Conservation (phyloP, 2,329 filamentous ascomycete genomes). For the Fusarium armeniacum region DNA sequence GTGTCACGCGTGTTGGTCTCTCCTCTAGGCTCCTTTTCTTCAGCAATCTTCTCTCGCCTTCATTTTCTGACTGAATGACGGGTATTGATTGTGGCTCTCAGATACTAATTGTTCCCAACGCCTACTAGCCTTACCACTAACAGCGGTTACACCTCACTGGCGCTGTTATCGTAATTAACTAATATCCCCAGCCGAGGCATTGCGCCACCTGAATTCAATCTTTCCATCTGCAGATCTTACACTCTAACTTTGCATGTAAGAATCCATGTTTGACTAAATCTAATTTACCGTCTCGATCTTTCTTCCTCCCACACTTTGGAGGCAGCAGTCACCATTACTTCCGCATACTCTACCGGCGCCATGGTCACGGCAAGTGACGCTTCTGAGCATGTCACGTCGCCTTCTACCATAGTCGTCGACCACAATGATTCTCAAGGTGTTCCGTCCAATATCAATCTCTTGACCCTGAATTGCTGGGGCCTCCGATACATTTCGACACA, state of each 20-base stretch:
- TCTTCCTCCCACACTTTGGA: background rate
- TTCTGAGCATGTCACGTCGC: constrained; percentile 39
- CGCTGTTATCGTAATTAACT: constrained; percentile 39
- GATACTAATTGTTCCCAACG: constrained; percentile 6
- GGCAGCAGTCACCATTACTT: constrained; percentile 26
- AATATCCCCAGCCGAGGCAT: constrained; percentile 39
- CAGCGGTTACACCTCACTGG: constrained; percentile 13
- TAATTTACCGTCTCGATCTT: background rate
- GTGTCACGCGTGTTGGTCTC: constrained; percentile 16
- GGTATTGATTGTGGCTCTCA: constrained; percentile 2
- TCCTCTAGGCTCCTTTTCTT: constrained; percentile 15
- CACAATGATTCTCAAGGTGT: constrained; percentile 50
- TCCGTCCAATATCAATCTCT: constrained; percentile 77
- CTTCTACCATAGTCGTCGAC: constrained; percentile 35
- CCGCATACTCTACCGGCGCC: constrained; percentile 33
- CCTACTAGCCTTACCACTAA: constrained; percentile 33
- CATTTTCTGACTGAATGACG: background rate
- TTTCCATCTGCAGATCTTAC: constrained; percentile 14
- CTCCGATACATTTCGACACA: constrained; percentile 87
- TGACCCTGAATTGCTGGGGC: constrained; percentile 98
- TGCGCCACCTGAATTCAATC: constrained; percentile 20
- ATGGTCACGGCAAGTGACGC: constrained; percentile 45
- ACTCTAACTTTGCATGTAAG: background rate
- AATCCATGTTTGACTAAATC: constrained; percentile 5
- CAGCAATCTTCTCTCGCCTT: background rate